Evolutionary conservation across 306 rosid genomes (phyloP), one percentile per base, ranked within the genome.

Genomic region (Mimosa pudica): DNA sequence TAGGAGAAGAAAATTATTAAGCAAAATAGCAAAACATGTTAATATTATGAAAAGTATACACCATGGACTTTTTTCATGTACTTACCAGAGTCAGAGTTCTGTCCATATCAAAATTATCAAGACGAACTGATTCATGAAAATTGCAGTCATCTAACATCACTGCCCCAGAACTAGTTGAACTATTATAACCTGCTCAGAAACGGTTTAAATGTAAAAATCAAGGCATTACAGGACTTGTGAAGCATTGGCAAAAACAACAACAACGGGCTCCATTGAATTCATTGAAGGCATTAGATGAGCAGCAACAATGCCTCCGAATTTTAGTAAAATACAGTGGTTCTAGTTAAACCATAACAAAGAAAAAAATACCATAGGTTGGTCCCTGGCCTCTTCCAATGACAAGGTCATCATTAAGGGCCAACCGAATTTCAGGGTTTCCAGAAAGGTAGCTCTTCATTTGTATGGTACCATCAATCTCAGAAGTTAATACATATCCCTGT

Each of bases 401-500:
- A 79, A 92, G 92, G 85, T 92, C 97, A 35, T 92, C 97, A 85
- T 92, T 90, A 71, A 92, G 94, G 76, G 96, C 97, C 81, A 92
- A 75, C 45, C 96, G 91, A 71, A 90, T 90, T 87, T 90, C 97
- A 76, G 96, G 97, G 88, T 88, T 88, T 35, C 97, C 97, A 79
- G 85, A 78, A 77, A 92, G 97, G 89, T 92, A 90, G 81, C 97
- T 92, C 83, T 89, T 92, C 96, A 92, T 92, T 92, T 92, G 97
- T 82, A 92, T 92, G 77, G 97, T 92, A 65, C 97, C 96, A 80
- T 92, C 97, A 82, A 92, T 92, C 87, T 92, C 97, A 80, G 94
- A 92, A 77, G 97, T 92, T 86, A 92, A 78, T 77, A 92, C 89
- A 78, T 92, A 92, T 70, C 97, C 97, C 96, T 92, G 91, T 73